Evolutionary conservation across 1,284 basidiomycete species (phyloP).

Genomic region (Melampsora americana): DNA sequence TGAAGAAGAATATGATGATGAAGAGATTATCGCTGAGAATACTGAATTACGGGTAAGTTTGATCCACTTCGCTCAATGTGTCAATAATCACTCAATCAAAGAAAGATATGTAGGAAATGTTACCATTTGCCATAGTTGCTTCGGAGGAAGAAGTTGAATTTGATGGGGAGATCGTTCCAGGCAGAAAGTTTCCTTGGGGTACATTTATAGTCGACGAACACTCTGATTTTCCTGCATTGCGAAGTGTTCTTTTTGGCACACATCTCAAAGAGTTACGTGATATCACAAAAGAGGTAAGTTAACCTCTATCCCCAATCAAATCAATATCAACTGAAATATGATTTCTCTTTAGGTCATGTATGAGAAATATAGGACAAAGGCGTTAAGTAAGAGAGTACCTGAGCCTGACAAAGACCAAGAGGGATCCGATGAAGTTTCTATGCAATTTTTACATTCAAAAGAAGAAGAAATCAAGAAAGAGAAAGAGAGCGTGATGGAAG

Average conservation of each 20-base stretch:
- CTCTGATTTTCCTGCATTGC: constrained; percentile 87
- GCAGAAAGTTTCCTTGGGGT: constrained; percentile 96
- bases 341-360: constrained; percentile 50
- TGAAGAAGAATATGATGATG: constrained; percentile 64
- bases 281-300: constrained; percentile 83
- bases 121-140: constrained; percentile 96
- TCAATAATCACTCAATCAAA: background rate
- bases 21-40: constrained; percentile 97
- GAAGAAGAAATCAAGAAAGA: constrained; percentile 97
- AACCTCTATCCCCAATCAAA: constrained; percentile 50
- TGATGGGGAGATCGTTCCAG: constrained; percentile 79
- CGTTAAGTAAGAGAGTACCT: constrained; percentile 75
- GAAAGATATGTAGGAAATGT: constrained; percentile 63
- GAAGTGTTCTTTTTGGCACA: constrained; percentile 70
- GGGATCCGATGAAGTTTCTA: constrained; percentile 89
- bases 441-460: constrained; percentile 92
- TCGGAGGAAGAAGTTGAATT: constrained; percentile 95
- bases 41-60: constrained; percentile 51
- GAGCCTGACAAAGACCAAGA: constrained; percentile 46
- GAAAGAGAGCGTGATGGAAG: constrained; percentile 77
- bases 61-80: background rate
- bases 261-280: constrained; percentile 51
- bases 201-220: constrained; percentile 98
- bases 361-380: constrained; percentile 98
- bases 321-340: background rate